Base-by-base conservation (phyloP, 2,329 filamentous ascomycete species). In the Dactylonectria estremocensis region DNA sequence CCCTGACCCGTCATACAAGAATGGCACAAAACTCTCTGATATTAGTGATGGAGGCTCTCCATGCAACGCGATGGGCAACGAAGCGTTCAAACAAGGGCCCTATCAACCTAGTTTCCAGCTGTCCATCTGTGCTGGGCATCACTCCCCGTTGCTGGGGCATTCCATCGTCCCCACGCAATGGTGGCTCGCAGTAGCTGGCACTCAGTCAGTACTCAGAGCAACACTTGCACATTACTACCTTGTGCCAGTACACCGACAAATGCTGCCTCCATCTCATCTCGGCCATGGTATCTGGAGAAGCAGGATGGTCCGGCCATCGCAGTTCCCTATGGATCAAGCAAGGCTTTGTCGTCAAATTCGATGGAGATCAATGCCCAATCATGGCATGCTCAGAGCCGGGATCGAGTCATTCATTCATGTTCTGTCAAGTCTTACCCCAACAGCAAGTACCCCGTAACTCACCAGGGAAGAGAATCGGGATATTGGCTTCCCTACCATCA, bases 201-300 rank as follows among this genome's bases (percentile, higher is more conserved):
- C 52, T 22, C 53, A 57, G 50, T n/a, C n/a, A n/a, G 16, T 28
- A 28, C 24, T 28, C 24, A 28, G 24, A 28, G n/a, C n/a, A 11
- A 24, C 55, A 20, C 45, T 24, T 48, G 50, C 10, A 43, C 18
- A 37, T 63, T n/a, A n/a, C 46, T 45, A 52, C 49, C 58, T 22
- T 49, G 31, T 35, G 13, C 14, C 53, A 55, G 33, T 40, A 64
- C 55, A 59, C 55, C 55, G 62, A 64, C 40, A 40, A 64, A 54
- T 24, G 18, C 37, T 35, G 62, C 37, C 49, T 60, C 62, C 61
- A 59, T 59, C 55, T 54, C 43, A 53, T 59, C 54, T 63, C 60
- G 52, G 60, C 49, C 52, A 10, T 50, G 43, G 60, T 33, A 20
- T 54, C 60, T 50, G 52, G 18, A 50, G 60, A 33, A 63, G 45